Conservation (phyloP, 192 early-diverging fungal species). For the Mortierella antarctica region DNA sequence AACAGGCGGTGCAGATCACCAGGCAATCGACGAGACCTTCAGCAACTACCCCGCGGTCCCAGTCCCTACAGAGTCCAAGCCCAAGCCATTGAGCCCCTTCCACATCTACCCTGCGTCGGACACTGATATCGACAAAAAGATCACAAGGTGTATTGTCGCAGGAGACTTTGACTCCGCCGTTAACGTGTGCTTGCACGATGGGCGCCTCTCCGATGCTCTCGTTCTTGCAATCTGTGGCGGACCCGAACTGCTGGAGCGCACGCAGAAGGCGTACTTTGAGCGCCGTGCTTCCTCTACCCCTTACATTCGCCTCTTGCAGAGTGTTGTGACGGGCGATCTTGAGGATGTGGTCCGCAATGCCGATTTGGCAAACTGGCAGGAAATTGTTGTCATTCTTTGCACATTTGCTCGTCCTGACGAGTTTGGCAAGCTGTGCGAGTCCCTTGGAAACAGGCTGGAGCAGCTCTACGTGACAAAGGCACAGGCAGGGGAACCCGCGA, state of each 20-base stretch:
- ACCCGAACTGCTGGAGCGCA: slow-evolving; percentile 74
- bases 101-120: slow-evolving; percentile 67
- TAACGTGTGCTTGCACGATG: slow-evolving; percentile 82
- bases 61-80: slow-evolving; percentile 28
- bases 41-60: slow-evolving; percentile 8
- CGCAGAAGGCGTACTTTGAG: slow-evolving; percentile 89
- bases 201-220: slow-evolving; percentile 88
- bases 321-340: slow-evolving; percentile 84
- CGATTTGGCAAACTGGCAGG: slow-evolving; percentile 89
- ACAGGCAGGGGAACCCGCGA: slow-evolving; percentile 26
- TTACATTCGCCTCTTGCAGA: slow-evolving; percentile 88
- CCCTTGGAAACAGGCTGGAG: slow-evolving; percentile 73
- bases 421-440: slow-evolving; percentile 75
- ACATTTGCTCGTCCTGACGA: slow-evolving; percentile 92
- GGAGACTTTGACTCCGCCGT: slow-evolving; percentile 97
- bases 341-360: slow-evolving; percentile 82
- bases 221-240: slow-evolving; percentile 92
- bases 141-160: slow-evolving; percentile 86
- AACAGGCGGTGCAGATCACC: slow-evolving; percentile 4
- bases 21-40: slow-evolving; percentile 33
- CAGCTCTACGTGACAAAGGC: slow-evolving; percentile 47
- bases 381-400: slow-evolving; percentile 92
- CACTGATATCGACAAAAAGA: slow-evolving; percentile 79
- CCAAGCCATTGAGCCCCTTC: slow-evolving; percentile 51
- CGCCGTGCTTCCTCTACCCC: slow-evolving; percentile 70